Conservation (phyloP, 768 basidiomycete genomes). For the Tylopilus intermedius region DNA sequence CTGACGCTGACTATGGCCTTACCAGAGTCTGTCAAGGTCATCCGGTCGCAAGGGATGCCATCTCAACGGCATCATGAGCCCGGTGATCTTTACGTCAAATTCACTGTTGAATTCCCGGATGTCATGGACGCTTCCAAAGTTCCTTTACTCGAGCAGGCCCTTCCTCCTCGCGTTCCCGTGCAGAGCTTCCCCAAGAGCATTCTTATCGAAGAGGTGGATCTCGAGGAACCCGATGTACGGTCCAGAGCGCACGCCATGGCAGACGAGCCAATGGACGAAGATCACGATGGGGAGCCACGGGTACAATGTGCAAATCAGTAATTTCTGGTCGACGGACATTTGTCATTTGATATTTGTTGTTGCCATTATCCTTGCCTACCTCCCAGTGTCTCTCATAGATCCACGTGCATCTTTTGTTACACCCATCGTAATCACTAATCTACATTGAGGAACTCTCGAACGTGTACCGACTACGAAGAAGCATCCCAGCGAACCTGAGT, state of each 20-base stretch:
- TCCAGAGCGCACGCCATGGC: conserved; percentile 43
- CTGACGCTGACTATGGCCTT: not conserved
- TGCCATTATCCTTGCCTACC: conserved; percentile 9
- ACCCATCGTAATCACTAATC: conserved; percentile 21
- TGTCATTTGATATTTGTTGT: conserved; percentile 16
- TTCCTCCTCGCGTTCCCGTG: conserved; percentile 70
- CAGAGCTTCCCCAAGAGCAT: conserved; percentile 64
- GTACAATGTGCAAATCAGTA: conserved; percentile 95
- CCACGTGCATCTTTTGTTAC: conserved; percentile 17
- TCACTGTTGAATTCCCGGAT: conserved; percentile 88
- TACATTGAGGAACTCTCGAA: conserved; percentile 12
- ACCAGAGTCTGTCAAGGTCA: conserved; percentile 82
- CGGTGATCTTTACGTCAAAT: conserved; percentile 86
- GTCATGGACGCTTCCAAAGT: conserved; percentile 62
- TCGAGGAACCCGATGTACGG: conserved; percentile 70
- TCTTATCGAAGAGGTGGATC: conserved; percentile 75
- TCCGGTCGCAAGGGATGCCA: conserved; percentile 96
- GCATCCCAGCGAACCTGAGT: conserved; percentile 28
- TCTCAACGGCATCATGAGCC: conserved; percentile 96
- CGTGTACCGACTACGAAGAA: conserved; percentile 6
- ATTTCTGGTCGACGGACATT: conserved; percentile 18
- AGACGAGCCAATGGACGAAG: conserved; percentile 91
- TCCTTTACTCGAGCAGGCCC: conserved; percentile 73
- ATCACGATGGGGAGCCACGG: conserved; percentile 76
- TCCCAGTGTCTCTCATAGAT: conserved; percentile 26